Conservation (phyloP, 2,329 filamentous ascomycete species). For the Venturia pyrina region DNA sequence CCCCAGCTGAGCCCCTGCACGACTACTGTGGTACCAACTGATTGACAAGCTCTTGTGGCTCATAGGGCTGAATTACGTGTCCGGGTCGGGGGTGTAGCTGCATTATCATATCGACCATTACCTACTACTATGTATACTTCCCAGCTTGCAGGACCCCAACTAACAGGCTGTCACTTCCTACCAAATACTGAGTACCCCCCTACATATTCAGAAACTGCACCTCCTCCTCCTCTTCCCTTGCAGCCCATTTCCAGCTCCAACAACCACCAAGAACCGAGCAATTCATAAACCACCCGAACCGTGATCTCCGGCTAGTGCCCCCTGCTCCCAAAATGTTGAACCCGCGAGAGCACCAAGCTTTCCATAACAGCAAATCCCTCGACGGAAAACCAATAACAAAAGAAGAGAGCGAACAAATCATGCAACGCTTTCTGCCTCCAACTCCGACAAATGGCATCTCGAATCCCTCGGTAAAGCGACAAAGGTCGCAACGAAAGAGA, state of each 20-base stretch:
- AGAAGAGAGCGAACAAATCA: constrained; percentile 12
- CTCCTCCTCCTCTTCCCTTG: neutral
- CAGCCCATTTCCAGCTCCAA: neutral
- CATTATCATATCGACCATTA: neutral
- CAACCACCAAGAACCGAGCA: neutral
- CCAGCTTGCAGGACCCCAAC: neutral
- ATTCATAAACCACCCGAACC: neutral
- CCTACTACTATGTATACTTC: too few species aligned
- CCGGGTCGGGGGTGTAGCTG: neutral
- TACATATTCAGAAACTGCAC: neutral
- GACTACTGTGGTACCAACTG: neutral
- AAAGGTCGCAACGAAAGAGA: constrained; percentile 14
- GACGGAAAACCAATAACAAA: constrained; percentile 6
- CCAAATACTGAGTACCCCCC: neutral
- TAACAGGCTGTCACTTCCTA: neutral
- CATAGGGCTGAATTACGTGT: neutral
- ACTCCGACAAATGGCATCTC: neutral
- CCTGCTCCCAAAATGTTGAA: neutral
- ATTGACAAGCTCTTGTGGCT: neutral
- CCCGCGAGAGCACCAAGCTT: constrained; percentile 17
- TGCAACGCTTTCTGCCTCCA: constrained; percentile 7
- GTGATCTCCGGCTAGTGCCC: neutral
- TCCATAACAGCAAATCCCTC: constrained; percentile 19
- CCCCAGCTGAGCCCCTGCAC: neutral
- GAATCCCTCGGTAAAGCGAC: neutral